Percentiles rank a stretch among this genome's conserved stretches.
Evolutionary conservation across 352 stramenopile species (phyloP).

Genomic region (Globisporangium carolinianum): DNA sequence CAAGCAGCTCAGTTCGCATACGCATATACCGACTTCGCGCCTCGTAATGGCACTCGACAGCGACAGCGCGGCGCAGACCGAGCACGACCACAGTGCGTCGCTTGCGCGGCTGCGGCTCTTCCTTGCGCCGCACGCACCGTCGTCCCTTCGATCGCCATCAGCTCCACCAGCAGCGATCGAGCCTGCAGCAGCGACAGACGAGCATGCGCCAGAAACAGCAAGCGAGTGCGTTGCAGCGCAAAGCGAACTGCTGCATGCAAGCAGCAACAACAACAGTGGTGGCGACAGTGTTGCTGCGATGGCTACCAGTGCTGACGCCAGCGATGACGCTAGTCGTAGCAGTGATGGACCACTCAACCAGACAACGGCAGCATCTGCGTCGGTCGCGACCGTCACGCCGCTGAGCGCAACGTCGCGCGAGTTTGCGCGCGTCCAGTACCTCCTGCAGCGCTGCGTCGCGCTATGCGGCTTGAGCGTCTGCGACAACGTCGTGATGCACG

Average conservation of each 20-base stretch:
- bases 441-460: constrained; percentile 55
- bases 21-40: no score
- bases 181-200: neutral
- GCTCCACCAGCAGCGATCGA: neutral
- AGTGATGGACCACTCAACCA: constrained; percentile 10
- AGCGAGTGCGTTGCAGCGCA: neutral
- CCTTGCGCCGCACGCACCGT: constrained; percentile 17
- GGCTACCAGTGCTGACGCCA: no score
- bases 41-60: neutral
- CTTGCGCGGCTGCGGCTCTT: constrained; percentile 28
- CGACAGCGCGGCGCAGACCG: neutral
- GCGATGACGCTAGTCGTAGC: neutral
- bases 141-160: neutral
- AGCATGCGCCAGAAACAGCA: neutral
- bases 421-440: constrained; percentile 53
- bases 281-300: neutral
- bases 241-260: neutral
- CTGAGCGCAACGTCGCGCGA: constrained; percentile 41
- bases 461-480: constrained; percentile 29
- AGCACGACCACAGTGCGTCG: constrained; percentile 15
- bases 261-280: neutral
- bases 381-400: constrained; percentile 39
- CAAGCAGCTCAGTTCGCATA: no score
- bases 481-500: constrained; percentile 59
- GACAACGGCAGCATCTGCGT: constrained; percentile 15